Evolutionary conservation across 306 rosid genomes (phyloP), one percentile per base, ranked within the genome.

Genomic region (Ochetophila trinervis): DNA sequence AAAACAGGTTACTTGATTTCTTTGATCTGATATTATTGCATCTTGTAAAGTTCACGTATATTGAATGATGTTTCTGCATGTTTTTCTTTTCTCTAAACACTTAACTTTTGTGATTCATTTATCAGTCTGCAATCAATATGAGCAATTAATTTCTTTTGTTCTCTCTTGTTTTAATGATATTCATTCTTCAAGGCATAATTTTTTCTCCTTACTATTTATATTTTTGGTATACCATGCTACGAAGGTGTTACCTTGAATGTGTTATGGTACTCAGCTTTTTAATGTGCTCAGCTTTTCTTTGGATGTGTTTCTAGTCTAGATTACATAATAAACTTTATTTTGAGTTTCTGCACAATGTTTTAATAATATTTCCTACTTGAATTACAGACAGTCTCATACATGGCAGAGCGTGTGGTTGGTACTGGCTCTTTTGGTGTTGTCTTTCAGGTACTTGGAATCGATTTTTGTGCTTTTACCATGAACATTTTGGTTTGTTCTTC

Each of bases 321-420:
- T 50, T 63, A 27, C 27, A 20, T 22, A 37, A 17, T 63, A 23
- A 57, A 32, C 60, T 34, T 35, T 70, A 18, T 72, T n/a, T 52
- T 45, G 59, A 37, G 40, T 34, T 6, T 27, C 15, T 16, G 20
- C 60, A 66, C 12, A 66, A 59, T 13, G 5, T 10, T 24, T 30
- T 60, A 61, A 44, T 65, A 36, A 71, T 56, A 62, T 62, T n/a
- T 60, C 49, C 19, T 68, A 22, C 67, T 24, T 69, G 66, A 63
- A 67, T 59, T 66, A 50, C 86, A 91, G 98, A 87, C 87, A 76
- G 80, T 87, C 71, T 85, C 98, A 2, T 91, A 88, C 57, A 88
- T 85, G 96, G 96, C 98, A 20, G 98, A 91, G 79, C 95, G 96
- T 9, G 92, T 91, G 71, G 98, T 91, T 52, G 98, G 98, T 20